phyloP scores from a whole-genome alignment of 495 filamentous ascomycete species.

The Talaromyces adpressus region DNA sequence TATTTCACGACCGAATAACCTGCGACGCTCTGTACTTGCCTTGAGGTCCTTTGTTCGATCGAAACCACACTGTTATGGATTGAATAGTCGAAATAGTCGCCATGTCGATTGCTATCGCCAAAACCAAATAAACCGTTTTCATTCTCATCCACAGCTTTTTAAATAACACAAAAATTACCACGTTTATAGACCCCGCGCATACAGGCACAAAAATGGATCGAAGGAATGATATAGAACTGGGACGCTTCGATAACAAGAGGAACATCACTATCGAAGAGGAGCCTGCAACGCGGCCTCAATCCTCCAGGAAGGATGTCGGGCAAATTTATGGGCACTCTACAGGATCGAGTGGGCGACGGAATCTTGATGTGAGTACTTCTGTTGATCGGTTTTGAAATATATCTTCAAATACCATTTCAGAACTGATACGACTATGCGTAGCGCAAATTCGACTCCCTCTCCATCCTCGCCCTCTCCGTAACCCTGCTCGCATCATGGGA shows the following conservation, averaged over 20 bases:
- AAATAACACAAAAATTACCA: neutral
- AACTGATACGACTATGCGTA: conserved; percentile 3
- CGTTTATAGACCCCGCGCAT: neutral
- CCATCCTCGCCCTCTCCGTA: conserved; percentile 24
- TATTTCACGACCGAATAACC: neutral
- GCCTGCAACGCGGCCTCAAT: neutral
- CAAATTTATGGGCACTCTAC: conserved; percentile 2
- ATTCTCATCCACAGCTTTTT: neutral
- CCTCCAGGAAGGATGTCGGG: neutral
- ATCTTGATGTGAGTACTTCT: conserved; percentile 1
- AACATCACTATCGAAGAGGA: neutral
- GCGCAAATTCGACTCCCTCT: conserved; percentile 30
- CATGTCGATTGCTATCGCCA: neutral
- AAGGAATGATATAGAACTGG: conserved; percentile 13
- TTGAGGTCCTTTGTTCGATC: neutral
- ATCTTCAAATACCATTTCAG: neutral
- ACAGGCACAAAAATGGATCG: conserved; percentile 9
- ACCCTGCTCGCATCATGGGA: conserved; percentile 33
- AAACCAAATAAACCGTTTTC: neutral
- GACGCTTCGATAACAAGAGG: conserved; percentile 11
- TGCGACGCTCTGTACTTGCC: neutral
- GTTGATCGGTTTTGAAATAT: neutral
- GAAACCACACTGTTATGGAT: neutral
- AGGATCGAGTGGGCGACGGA: conserved; percentile 4
- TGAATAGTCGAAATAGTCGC: neutral